Evolutionary conservation across 192 early-diverging fungal genomes (phyloP).

Genomic region (Coemansia sp.): DNA sequence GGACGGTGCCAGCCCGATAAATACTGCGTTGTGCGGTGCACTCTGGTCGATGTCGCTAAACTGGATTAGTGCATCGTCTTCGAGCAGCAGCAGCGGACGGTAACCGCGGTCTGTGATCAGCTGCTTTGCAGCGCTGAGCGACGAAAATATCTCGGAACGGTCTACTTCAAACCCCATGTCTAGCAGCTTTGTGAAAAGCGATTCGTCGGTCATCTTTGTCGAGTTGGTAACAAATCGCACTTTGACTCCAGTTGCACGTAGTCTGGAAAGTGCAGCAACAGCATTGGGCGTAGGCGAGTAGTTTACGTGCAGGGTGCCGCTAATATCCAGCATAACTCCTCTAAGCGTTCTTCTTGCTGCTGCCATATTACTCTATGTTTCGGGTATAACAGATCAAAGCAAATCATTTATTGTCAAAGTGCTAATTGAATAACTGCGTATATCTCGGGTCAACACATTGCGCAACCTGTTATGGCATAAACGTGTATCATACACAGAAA

Average conservation of each 20-base stretch:
- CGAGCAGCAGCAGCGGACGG: constrained; percentile 76
- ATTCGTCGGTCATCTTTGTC: constrained; percentile 67
- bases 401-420: too few species aligned
- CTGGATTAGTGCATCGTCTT: constrained; percentile 67
- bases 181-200: constrained; percentile 60
- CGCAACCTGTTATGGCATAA: neutral
- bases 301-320: constrained; percentile 79
- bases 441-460: neutral
- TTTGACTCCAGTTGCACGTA: constrained; percentile 59
- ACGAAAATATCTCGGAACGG: constrained; percentile 70
- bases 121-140: constrained; percentile 72
- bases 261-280: constrained; percentile 61
- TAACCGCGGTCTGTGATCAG: constrained; percentile 57
- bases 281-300: constrained; percentile 64
- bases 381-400: too few species aligned
- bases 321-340: constrained; percentile 75
- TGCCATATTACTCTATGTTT: neutral
- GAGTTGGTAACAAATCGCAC: constrained; percentile 87
- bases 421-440: neutral
- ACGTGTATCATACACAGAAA: neutral
- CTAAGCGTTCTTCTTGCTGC: constrained; percentile 14
- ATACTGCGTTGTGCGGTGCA: constrained; percentile 72
- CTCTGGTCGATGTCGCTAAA: constrained; percentile 61
- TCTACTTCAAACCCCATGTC: constrained; percentile 69
- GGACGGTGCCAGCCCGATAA: constrained; percentile 77